Evolutionary conservation across 768 basidiomycete genomes (phyloP).

Genomic region (Boletus rufocinnamomeus): DNA sequence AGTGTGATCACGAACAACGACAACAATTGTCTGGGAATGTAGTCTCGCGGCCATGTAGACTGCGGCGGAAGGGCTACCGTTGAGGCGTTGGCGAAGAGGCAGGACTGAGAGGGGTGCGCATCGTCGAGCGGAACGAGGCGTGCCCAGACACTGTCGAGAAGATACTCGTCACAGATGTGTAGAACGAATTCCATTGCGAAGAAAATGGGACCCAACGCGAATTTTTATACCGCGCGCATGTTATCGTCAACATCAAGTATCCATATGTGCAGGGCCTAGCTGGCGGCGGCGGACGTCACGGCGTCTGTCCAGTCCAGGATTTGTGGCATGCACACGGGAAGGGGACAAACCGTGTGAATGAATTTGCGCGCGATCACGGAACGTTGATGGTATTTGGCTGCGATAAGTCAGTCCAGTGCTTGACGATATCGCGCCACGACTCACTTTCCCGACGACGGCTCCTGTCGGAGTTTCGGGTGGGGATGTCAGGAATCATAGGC

Average conservation of each 20-base stretch:
- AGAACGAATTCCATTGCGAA: constrained; percentile 84
- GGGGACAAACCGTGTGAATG: too few relatives aligned
- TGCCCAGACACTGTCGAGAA: constrained; percentile 83
- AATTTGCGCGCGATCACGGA: too few relatives aligned
- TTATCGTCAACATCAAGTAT: constrained; percentile 26
- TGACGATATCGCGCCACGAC: too few relatives aligned
- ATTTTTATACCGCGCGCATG: constrained; percentile 26
- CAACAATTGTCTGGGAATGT: constrained; percentile 73
- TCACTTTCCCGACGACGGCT: too few relatives aligned
- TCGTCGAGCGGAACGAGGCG: constrained; percentile 59
- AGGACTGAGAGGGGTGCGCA: constrained; percentile 23
- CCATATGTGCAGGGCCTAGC: too few relatives aligned
- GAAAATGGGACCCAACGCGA: background rate
- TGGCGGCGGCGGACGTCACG: too few relatives aligned
- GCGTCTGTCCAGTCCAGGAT: too few relatives aligned
- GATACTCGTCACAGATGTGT: constrained; percentile 60
- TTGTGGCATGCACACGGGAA: too few relatives aligned
- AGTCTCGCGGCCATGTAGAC: constrained; percentile 86
- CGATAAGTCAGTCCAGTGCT: too few relatives aligned
- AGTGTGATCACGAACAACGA: constrained; percentile 74
- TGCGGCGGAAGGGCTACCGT: constrained; percentile 39
- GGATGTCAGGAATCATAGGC: too few relatives aligned
- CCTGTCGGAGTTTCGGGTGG: too few relatives aligned
- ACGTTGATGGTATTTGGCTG: too few relatives aligned
- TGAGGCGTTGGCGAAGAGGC: constrained; percentile 41